These are phyloP conservation scores for Fagopyrum tataricum DNA, from an alignment of 148 eudicot species.

Conservation along the genomic window DNA sequence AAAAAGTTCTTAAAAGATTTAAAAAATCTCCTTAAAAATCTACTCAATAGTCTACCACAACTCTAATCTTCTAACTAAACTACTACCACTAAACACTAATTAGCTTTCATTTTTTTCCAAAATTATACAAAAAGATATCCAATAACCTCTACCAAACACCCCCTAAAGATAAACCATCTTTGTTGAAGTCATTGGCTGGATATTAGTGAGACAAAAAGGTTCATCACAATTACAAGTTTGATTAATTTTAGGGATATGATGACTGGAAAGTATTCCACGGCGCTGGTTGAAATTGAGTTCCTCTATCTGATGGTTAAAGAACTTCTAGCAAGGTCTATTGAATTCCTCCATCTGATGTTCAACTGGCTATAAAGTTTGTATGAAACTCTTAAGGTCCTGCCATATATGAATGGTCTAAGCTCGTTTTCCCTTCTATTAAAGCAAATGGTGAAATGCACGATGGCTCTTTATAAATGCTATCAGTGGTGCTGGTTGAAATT, in stretches of 20 bases:
- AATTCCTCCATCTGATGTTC: background rate
- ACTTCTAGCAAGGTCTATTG: background rate
- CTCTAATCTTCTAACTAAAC: too few species aligned
- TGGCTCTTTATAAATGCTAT: background rate
- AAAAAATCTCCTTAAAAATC: too few species aligned
- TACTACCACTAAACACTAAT: too few species aligned
- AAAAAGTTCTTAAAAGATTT: too few species aligned
- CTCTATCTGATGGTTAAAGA: background rate
- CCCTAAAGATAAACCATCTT: background rate
- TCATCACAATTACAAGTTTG: background rate
- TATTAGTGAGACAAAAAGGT: background rate
- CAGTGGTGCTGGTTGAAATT: background rate
- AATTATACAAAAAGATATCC: too few species aligned
- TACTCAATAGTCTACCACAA: too few species aligned
- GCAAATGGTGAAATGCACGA: background rate
- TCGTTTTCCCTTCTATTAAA: background rate
- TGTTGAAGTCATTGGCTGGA: background rate
- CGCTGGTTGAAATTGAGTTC: background rate
- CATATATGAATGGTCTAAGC: background rate
- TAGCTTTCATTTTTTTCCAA: too few species aligned
- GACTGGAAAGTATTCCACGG: background rate
- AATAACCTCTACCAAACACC: too few species aligned
- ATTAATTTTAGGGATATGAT: background rate
- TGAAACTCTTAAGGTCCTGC: background rate
- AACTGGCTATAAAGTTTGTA: background rate